These are phyloP conservation scores for Heterococcus sp. DNA, from an alignment of 108 stramenopile species.

Conservation along the genomic window DNA sequence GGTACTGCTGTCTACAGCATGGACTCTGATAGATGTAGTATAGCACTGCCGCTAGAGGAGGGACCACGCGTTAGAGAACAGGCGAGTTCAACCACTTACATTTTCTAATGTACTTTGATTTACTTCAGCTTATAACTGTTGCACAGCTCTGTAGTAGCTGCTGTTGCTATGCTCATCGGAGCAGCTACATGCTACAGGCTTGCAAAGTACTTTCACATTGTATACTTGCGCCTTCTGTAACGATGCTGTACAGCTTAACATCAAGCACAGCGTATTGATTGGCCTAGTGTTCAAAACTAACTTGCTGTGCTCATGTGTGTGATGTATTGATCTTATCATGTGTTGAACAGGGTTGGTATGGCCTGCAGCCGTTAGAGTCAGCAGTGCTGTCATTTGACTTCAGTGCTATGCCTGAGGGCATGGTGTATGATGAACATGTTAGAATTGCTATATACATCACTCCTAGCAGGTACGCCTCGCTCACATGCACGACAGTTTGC, in stretches of 20 bases:
- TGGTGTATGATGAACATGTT: constrained; percentile 69
- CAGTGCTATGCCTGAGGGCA: constrained; percentile 58
- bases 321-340: too few species aligned
- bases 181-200: too few species aligned
- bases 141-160: too few species aligned
- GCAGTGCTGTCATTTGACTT: constrained; percentile 70
- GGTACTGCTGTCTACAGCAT: neutral
- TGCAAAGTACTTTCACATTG: too few species aligned
- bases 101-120: too few species aligned
- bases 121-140: too few species aligned
- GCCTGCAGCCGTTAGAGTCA: constrained; percentile 57
- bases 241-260: too few species aligned
- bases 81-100: neutral
- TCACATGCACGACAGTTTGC: neutral
- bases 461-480: constrained; percentile 47
- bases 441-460: constrained; percentile 66
- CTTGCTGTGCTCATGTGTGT: too few species aligned
- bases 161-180: too few species aligned
- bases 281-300: too few species aligned
- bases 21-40: constrained; percentile 46
- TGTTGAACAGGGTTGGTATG: constrained; percentile 69
- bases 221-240: too few species aligned
- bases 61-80: constrained; percentile 54
- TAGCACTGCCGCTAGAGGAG: constrained; percentile 56
- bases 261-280: too few species aligned